Conservation (phyloP, 345 rosid genomes). For the Hirschfeldia incana region DNA sequence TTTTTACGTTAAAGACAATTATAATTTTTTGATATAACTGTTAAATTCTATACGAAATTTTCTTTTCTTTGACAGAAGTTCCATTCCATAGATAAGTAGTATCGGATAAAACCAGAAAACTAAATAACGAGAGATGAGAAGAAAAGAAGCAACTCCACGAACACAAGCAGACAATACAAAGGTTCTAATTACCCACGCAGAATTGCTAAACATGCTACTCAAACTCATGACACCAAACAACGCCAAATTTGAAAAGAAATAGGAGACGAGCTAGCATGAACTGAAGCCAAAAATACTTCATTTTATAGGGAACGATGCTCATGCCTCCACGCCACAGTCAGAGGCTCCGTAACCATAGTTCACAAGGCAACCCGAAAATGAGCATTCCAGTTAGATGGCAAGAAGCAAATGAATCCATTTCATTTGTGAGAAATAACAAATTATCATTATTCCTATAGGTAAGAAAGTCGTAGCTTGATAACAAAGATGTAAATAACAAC, state of each 20-base stretch:
- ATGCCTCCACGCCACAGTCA: neutral
- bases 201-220: neutral
- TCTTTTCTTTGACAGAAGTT: too few species aligned
- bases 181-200: too few species aligned
- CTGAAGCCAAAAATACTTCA: neutral
- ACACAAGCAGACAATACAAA: too few species aligned
- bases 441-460: neutral
- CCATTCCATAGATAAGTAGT: too few species aligned
- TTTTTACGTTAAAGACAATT: neutral
- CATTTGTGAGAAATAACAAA: neutral
- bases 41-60: too few species aligned
- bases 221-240: neutral
- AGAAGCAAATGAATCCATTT: neutral
- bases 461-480: neutral
- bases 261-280: neutral
- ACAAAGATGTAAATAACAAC: neutral
- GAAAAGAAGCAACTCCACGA: too few species aligned
- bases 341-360: neutral
- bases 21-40: too few species aligned
- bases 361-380: neutral
- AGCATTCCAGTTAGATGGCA: neutral
- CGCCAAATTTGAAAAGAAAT: too few species aligned
- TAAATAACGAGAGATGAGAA: neutral
- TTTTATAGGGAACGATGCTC: neutral
- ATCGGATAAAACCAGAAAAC: too few species aligned